Base-by-base conservation (phyloP, 1,284 basidiomycete species). In the Austroboletus novae-zelandiae region DNA sequence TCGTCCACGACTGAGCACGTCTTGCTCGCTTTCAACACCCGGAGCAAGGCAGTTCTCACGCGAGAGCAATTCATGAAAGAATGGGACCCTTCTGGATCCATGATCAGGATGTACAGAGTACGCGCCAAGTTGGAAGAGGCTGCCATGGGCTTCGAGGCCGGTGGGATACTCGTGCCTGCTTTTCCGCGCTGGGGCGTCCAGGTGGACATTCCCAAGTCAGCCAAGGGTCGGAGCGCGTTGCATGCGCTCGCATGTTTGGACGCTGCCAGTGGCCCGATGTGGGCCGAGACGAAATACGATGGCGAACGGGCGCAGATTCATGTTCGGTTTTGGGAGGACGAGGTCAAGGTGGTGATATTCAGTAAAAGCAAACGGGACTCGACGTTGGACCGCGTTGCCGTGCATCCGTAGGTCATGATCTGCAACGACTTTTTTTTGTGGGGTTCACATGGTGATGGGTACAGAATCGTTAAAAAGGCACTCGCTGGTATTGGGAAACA, bases 221-320 rank as follows among this genome's bases (percentile, higher is more conserved):
- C 75, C 29, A 93, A 93, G 64, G 89, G 83, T 4, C 72, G 77
- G 45, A 75, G 79, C 10, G 76, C 83, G 34, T 56, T 69, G 5
- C 75, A 87, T 45, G 80, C 84, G 0, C 69, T 92, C 13, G 69
- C 72, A 20, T 67, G 71, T 25, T 77, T 89, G 40, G 57, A 61
- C 11, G 53, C 66, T 1, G 71, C 76, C 2, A 2, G 20, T 2
- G 64, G 74, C 6, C 68, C 63, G 43, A 71, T 92, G 3, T 94
- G 86, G 81, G 89, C 85, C 1, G 93, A 96, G 70, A 91, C 83
- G 2, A 95, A 96, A 67, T 93, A 94, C 64, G 93, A 95, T 55
- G 93, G 93, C 7, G 92, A 94, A 66, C 77, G 91, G 61, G 89
- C 83, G 51, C 93, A 96, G 62, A 91, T 94, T 27, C 93, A 96